Conservation (phyloP, 805 yeast genomes). For the Priceomyces carsonii region DNA sequence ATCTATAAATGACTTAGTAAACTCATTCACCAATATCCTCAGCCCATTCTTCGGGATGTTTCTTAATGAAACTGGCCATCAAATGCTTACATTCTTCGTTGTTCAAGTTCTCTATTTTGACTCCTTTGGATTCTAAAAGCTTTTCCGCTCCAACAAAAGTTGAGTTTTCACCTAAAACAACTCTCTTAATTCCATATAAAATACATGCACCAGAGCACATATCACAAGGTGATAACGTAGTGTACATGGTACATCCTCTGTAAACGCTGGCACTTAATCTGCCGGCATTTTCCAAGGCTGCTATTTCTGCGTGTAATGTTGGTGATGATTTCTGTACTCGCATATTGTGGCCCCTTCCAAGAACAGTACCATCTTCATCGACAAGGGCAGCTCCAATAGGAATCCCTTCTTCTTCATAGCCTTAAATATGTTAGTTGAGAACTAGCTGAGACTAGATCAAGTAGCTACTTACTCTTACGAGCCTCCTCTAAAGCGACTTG, state of each 20-base stretch:
- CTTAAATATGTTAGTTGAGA: slow-evolving; percentile 28
- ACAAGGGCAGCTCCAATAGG: slow-evolving; percentile 84
- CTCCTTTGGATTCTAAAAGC: slow-evolving; percentile 63
- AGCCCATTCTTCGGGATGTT: slow-evolving; percentile 76
- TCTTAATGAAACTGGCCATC: slow-evolving; percentile 77
- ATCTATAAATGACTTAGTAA: too few relatives aligned
- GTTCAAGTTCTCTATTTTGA: slow-evolving; percentile 65
- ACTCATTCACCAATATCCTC: slow-evolving; percentile 75
- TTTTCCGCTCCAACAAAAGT: slow-evolving; percentile 86
- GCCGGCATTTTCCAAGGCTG: slow-evolving; percentile 88
- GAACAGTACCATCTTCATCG: slow-evolving; percentile 71
- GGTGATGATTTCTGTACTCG: slow-evolving; percentile 84
- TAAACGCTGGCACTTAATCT: slow-evolving; percentile 78
- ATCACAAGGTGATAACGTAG: slow-evolving; percentile 88
- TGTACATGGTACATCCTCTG: slow-evolving; percentile 85
- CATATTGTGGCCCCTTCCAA: slow-evolving; percentile 90
- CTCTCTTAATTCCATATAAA: slow-evolving; percentile 83
- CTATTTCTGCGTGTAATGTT: slow-evolving; percentile 88
- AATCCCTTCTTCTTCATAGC: slow-evolving; percentile 83
- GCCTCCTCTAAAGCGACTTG: slow-evolving; percentile 76
- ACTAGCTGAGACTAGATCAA: not conserved
- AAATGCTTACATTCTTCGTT: slow-evolving; percentile 63
- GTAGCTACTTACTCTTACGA: slow-evolving; percentile 44
- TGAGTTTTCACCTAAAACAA: slow-evolving; percentile 86
- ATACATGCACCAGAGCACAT: slow-evolving; percentile 96